Conservation (phyloP, 805 yeast species). For the Starmera dryadoides region DNA sequence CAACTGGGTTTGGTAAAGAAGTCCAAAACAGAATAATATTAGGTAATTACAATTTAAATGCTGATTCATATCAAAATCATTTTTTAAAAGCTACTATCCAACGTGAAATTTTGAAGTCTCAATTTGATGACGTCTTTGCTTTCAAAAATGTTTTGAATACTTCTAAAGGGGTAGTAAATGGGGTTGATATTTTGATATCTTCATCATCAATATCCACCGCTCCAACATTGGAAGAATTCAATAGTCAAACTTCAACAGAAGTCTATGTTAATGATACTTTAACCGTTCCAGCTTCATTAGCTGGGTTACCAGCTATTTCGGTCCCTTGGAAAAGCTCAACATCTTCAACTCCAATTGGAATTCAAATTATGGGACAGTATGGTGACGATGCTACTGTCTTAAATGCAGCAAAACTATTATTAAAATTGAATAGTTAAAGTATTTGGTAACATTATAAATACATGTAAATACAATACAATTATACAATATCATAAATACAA, state of each 20-base stretch:
- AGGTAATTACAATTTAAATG: conserved; percentile 81
- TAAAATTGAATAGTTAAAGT: neutral
- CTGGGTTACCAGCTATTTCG: conserved; percentile 82
- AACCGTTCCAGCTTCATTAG: conserved; percentile 86
- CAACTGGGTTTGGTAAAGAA: conserved; percentile 67
- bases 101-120: conserved; percentile 51
- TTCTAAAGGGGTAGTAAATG: conserved; percentile 14
- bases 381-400: conserved; percentile 72
- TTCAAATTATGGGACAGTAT: conserved; percentile 80
- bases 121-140: conserved; percentile 59
- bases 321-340: conserved; percentile 45
- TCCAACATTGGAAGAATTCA: conserved; percentile 43
- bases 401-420: conserved; percentile 21
- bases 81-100: conserved; percentile 68
- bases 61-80: conserved; percentile 63
- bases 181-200: conserved; percentile 63
- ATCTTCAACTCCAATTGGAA: conserved; percentile 42
- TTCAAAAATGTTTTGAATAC: conserved; percentile 32
- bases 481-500: neutral
- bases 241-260: conserved; percentile 40
- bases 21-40: conserved; percentile 76
- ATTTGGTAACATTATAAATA: neutral
- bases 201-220: conserved; percentile 65
- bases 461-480: neutral
- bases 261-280: conserved; percentile 76